phyloP scores from a whole-genome alignment of 1,284 basidiomycete species.

The Hortiboletus rubellus region DNA sequence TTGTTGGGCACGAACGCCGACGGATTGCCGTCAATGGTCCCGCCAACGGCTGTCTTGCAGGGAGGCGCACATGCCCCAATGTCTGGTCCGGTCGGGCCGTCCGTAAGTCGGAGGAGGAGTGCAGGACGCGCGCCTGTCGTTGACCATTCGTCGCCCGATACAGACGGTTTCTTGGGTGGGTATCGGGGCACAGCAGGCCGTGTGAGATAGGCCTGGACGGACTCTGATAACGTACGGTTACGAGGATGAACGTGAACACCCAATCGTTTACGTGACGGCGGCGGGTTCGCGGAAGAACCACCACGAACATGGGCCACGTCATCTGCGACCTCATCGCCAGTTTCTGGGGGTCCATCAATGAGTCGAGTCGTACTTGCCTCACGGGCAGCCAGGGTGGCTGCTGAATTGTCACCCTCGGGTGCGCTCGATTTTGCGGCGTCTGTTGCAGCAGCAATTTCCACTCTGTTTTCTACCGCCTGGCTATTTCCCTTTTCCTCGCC shows the following conservation, averaged over 20 bases:
- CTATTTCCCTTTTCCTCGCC: slow-evolving; percentile 26
- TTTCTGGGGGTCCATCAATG: neutral
- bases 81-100: neutral
- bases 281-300: slow-evolving; percentile 19
- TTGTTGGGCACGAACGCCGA: neutral
- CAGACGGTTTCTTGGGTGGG: neutral
- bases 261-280: slow-evolving; percentile 17
- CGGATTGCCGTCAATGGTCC: neutral
- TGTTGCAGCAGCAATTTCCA: neutral
- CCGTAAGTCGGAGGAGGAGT: slow-evolving; percentile 8
- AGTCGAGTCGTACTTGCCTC: neutral
- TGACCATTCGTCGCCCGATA: neutral
- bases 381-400: neutral
- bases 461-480: neutral
- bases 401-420: slow-evolving; percentile 1
- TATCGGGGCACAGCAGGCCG: slow-evolving; percentile 3
- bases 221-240: slow-evolving; percentile 44
- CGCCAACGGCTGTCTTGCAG: neutral
- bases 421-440: neutral
- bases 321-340: slow-evolving; percentile 5
- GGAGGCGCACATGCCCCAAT: neutral
- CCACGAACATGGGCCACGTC: slow-evolving; percentile 15
- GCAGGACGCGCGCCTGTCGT: neutral
- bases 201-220: slow-evolving; percentile 51
- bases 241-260: slow-evolving; percentile 27